Conservation (phyloP, 1,284 basidiomycete species). For the Ganoderma boninense region DNA sequence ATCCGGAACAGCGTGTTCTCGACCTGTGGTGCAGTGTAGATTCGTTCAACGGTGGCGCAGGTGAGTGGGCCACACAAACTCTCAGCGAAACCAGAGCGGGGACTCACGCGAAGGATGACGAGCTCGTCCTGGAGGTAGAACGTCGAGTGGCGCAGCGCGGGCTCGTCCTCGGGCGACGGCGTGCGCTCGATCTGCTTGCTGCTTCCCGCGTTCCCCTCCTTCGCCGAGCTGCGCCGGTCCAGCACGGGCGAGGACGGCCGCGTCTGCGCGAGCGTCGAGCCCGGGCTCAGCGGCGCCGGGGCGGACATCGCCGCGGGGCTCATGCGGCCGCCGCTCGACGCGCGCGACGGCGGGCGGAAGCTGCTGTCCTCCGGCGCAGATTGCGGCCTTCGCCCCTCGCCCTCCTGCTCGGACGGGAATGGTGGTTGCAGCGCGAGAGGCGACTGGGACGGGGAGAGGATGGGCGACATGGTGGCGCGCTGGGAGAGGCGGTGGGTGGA, state of each 20-base stretch:
- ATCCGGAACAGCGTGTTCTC: conserved; percentile 41
- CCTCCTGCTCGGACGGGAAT: background rate
- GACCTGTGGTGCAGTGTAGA: conserved; percentile 34
- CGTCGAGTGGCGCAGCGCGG: conserved; percentile 30
- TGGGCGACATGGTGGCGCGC: conserved; percentile 13
- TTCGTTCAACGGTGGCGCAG: background rate
- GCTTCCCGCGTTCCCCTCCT: conserved; percentile 12
- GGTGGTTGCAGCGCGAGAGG: conserved; percentile 27
- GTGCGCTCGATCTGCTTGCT: conserved; percentile 23
- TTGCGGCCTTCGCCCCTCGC: background rate
- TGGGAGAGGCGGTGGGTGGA: conserved; percentile 16
- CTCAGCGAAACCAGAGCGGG: background rate
- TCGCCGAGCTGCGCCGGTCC: conserved; percentile 23
- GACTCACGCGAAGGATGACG: conserved; percentile 36
- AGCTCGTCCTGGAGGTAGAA: conserved; percentile 41
- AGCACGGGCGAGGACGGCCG: conserved; percentile 24
- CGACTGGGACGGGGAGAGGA: conserved; percentile 25
- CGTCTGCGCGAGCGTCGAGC: conserved; percentile 31
- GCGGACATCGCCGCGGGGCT: conserved; percentile 21
- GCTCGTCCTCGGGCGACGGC: conserved; percentile 22
- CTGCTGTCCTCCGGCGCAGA: conserved; percentile 4
- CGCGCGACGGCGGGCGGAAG: conserved; percentile 1
- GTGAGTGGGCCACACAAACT: background rate
- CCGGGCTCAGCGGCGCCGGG: conserved; percentile 28
- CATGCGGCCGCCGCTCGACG: conserved; percentile 5